These are phyloP conservation scores for Cenchrus purpureus DNA, from an alignment of 176 grass and related monocot genomes.

Conservation along the genomic window DNA sequence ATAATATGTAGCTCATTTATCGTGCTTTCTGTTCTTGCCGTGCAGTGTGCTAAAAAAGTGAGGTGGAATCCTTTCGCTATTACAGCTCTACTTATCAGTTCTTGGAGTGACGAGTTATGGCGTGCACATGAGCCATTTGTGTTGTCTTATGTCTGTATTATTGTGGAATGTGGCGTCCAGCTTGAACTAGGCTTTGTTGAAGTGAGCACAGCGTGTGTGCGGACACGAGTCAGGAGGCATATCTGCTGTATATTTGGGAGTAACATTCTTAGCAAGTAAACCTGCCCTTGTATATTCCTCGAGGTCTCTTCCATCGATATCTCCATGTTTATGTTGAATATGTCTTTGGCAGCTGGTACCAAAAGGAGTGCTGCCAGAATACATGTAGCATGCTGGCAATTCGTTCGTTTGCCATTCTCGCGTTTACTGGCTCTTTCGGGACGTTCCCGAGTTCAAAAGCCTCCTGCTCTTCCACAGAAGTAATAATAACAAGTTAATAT, in stretches of 20 bases:
- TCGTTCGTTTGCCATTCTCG: no score
- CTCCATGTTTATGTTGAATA: not conserved
- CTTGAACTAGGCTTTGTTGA: conserved; percentile 19
- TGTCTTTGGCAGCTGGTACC: no score
- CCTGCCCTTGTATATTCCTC: conserved; percentile 28
- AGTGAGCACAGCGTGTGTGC: conserved; percentile 11
- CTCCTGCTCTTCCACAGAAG: no score
- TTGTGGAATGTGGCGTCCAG: conserved; percentile 31
- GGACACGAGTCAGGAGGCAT: not conserved
- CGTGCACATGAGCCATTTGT: not conserved
- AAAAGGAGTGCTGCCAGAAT: no score
- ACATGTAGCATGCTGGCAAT: not conserved
- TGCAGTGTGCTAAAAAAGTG: conserved; percentile 73
- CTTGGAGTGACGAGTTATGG: conserved; percentile 1
- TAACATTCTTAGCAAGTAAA: conserved; percentile 36
- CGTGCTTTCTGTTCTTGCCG: not conserved
- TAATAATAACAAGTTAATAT: no score
- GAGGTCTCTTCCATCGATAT: not conserved
- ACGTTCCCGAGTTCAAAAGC: not conserved
- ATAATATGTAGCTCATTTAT: not conserved
- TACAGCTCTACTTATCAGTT: not conserved
- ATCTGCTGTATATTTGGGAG: conserved; percentile 44
- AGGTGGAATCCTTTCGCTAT: not conserved
- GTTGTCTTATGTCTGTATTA: conserved; percentile 21
- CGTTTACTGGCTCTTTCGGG: not conserved